Conservation (phyloP, 257 asterid species). For the Fraxinus anomala region DNA sequence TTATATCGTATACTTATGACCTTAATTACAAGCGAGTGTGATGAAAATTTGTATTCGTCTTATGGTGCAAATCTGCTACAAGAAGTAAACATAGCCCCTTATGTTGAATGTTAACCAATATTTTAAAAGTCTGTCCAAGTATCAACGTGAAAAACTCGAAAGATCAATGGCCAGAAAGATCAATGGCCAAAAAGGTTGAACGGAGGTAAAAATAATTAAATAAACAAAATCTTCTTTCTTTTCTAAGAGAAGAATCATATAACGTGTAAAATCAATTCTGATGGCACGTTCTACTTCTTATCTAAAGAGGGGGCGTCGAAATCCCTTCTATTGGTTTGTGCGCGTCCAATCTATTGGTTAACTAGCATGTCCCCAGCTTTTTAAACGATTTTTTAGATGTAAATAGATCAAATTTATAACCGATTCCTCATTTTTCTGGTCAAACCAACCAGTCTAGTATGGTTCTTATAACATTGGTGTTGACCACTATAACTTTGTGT, state of each 20-base stretch:
- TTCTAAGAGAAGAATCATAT: too few species aligned
- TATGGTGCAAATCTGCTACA: background rate
- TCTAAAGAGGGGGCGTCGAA: too few species aligned
- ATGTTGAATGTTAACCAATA: background rate
- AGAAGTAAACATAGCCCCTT: background rate
- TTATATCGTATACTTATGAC: background rate
- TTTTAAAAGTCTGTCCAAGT: background rate
- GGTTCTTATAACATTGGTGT: background rate
- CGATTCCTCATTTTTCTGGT: background rate
- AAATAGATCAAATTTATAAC: too few species aligned
- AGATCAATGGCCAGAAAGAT: background rate
- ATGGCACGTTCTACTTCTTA: too few species aligned
- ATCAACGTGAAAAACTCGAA: background rate
- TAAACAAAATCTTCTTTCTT: too few species aligned
- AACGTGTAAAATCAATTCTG: too few species aligned
- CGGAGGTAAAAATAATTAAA: background rate
- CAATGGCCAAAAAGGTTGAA: background rate
- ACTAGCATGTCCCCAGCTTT: too few species aligned
- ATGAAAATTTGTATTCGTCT: too few species aligned
- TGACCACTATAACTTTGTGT: background rate
- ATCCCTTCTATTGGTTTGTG: too few species aligned
- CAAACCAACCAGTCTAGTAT: background rate
- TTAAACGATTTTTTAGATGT: too few species aligned
- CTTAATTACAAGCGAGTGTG: background rate
- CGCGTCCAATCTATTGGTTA: too few species aligned